phyloP scores from a whole-genome alignment of 1,284 basidiomycete species.

The Xerocomus amazonicus region DNA sequence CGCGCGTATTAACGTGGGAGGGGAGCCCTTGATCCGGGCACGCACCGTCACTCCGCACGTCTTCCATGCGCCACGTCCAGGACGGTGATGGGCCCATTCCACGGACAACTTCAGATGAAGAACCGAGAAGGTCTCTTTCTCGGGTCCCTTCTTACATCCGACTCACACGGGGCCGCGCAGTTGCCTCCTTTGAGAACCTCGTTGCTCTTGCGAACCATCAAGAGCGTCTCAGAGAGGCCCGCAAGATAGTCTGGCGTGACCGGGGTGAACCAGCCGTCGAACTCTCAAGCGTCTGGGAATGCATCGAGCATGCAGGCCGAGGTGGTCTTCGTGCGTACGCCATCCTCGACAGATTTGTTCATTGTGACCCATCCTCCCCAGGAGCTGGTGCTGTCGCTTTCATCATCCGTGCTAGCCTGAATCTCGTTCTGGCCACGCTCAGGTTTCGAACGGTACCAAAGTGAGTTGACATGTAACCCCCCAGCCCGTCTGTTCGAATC shows the following conservation, averaged over 20 bases:
- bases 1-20: too few relatives aligned
- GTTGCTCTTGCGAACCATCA: conserved; percentile 79
- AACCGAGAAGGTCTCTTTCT: conserved; percentile 8
- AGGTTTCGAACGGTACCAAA: conserved; percentile 61
- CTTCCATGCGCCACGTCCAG: conserved; percentile 9
- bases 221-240: conserved; percentile 62
- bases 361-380: conserved; percentile 29
- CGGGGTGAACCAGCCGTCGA: conserved; percentile 74
- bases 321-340: conserved; percentile 70
- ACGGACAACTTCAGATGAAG: not conserved
- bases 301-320: conserved; percentile 68
- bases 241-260: conserved; percentile 81
- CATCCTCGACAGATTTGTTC: not conserved
- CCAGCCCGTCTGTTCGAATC: not conserved
- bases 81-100: conserved; percentile 5
- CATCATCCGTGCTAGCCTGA: conserved; percentile 76
- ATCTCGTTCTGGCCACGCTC: conserved; percentile 72
- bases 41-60: not conserved
- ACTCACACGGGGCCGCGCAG: conserved; percentile 53
- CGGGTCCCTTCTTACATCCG: conserved; percentile 26
- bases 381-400: conserved; percentile 79
- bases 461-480: conserved; percentile 35
- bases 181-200: conserved; percentile 75
- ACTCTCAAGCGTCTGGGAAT: conserved; percentile 64
- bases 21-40: not conserved